These are phyloP conservation scores for Melaleuca alternifolia DNA, from an alignment of 345 rosid species.

Conservation along the genomic window DNA sequence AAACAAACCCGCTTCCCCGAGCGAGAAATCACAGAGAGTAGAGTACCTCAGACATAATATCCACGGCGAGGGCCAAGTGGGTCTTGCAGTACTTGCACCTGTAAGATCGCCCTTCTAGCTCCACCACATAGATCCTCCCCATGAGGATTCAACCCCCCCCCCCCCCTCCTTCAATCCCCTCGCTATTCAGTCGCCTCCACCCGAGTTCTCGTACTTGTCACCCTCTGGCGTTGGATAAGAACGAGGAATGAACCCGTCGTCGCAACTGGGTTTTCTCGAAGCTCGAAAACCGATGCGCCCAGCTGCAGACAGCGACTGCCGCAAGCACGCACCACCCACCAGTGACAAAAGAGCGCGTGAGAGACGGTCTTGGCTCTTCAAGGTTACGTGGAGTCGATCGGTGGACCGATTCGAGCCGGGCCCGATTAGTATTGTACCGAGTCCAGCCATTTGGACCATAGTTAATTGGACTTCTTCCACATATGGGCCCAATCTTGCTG, in stretches of 20 bases:
- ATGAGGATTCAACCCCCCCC: conserved; percentile 2
- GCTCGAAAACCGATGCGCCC: neutral
- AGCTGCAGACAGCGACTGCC: neutral
- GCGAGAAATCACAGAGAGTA: neutral
- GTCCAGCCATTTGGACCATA: neutral
- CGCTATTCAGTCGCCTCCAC: neutral
- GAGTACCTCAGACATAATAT: conserved; percentile 58
- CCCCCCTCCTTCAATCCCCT: neutral
- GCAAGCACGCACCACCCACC: neutral
- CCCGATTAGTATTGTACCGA: neutral
- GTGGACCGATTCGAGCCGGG: neutral
- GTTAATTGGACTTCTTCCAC: neutral
- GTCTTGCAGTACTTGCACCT: conserved; percentile 83
- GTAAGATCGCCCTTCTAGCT: conserved; percentile 86
- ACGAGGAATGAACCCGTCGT: neutral
- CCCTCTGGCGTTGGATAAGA: neutral
- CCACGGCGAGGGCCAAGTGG: conserved; percentile 67
- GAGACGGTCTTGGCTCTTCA: neutral
- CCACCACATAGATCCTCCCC: conserved; percentile 86
- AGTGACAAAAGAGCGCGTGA: neutral
- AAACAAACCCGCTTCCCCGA: neutral
- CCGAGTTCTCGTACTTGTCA: neutral
- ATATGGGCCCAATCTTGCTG: neutral
- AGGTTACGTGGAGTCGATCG: neutral
- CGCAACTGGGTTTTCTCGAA: neutral